Evolutionary conservation across 1,284 basidiomycete species (phyloP).

Genomic region (Heliocybe sulcata): DNA sequence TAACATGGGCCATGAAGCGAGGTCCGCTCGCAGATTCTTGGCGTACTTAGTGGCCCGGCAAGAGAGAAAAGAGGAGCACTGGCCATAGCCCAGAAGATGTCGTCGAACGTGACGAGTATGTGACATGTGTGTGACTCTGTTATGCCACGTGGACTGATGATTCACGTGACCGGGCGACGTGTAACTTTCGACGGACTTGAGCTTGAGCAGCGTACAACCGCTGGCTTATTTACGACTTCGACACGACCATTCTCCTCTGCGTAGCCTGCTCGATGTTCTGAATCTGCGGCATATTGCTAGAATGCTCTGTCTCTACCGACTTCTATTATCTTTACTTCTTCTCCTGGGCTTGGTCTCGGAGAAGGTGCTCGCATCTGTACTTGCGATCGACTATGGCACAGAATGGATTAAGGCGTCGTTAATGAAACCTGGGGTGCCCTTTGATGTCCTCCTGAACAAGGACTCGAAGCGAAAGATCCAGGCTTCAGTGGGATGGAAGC

Average conservation of each 20-base stretch:
- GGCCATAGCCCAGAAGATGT: too few relatives aligned
- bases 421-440: conserved; percentile 93
- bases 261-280: not conserved
- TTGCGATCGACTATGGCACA: conserved; percentile 94
- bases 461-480: conserved; percentile 97
- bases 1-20: too few relatives aligned
- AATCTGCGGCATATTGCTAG: not conserved
- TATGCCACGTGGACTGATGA: not conserved
- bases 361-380: conserved; percentile 48
- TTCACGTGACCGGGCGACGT: conserved; percentile 1
- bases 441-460: conserved; percentile 94
- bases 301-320: not conserved
- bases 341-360: conserved; percentile 10
- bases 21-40: too few relatives aligned
- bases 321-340: not conserved
- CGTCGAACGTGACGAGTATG: too few relatives aligned
- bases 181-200: not conserved
- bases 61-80: too few relatives aligned
- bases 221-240: not conserved
- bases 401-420: conserved; percentile 96
- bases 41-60: too few relatives aligned
- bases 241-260: not conserved
- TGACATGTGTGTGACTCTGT: not conserved
- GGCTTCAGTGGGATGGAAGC: conserved; percentile 84
- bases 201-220: not conserved